phyloP scores from a whole-genome alignment of 179 eudicot species.

The Drosera spatulata region DNA sequence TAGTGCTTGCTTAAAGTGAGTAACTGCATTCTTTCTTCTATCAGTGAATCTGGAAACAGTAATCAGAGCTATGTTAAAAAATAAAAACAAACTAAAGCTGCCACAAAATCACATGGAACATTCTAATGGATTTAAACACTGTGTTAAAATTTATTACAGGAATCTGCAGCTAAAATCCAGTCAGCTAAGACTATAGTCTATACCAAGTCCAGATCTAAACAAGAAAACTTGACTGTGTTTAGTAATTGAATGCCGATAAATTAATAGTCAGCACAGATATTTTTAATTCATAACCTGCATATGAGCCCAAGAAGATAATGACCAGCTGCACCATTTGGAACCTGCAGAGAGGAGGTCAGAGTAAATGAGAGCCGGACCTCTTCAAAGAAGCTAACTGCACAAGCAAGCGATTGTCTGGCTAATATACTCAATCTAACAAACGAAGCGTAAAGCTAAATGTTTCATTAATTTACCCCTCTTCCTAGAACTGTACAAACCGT shows the following conservation, averaged over 20 bases:
- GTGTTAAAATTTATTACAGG: neutral
- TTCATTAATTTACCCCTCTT: no score
- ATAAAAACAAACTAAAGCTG: neutral
- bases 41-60: constrained; percentile 76
- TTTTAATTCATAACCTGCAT: constrained; percentile 46
- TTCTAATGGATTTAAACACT: neutral
- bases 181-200: neutral
- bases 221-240: neutral
- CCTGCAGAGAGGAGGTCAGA: constrained; percentile 30
- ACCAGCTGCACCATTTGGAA: constrained; percentile 99
- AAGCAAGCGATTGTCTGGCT: constrained; percentile 3
- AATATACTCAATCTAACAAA: no score
- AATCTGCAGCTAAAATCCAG: neutral
- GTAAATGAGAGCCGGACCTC: constrained; percentile 5
- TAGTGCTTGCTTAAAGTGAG: constrained; percentile 91
- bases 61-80: neutral
- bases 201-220: neutral
- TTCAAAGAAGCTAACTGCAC: constrained; percentile 4
- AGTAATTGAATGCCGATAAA: neutral
- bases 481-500: no score
- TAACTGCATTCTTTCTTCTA: constrained; percentile 60
- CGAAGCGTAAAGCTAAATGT: no score
- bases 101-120: neutral
- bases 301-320: constrained; percentile 98
- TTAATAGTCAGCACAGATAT: neutral